Conservation (phyloP, 2,329 filamentous ascomycete species). For the Colletotrichum sojae region DNA sequence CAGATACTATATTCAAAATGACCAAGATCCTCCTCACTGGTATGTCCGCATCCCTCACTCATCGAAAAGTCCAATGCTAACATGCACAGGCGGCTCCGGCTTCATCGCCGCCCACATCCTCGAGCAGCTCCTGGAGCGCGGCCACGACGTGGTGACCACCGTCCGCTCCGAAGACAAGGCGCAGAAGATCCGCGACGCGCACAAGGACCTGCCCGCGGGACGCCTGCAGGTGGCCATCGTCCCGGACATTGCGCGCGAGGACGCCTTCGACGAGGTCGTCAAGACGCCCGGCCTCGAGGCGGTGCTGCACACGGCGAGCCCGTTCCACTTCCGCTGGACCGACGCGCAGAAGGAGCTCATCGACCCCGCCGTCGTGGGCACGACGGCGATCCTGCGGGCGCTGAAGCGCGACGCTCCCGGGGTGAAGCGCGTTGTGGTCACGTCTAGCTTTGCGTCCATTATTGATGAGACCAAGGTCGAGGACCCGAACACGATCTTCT, state of each 20-base stretch:
- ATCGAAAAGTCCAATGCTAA: background rate
- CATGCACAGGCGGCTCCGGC: conserved; percentile 61
- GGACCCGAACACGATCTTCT: conserved; percentile 58
- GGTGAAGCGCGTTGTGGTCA: conserved; percentile 80
- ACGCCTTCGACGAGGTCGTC: conserved; percentile 79
- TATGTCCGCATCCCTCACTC: conserved; percentile 44
- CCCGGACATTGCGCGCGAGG: conserved; percentile 80
- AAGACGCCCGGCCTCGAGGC: conserved; percentile 65
- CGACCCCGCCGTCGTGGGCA: conserved; percentile 71
- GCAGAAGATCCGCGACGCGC: conserved; percentile 63
- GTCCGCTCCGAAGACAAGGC: conserved; percentile 70
- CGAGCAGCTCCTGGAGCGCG: conserved; percentile 65
- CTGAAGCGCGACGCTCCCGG: conserved; percentile 69
- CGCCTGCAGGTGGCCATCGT: conserved; percentile 73
- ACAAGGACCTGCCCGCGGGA: conserved; percentile 58
- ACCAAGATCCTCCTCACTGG: conserved; percentile 63
- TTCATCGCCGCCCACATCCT: conserved; percentile 70
- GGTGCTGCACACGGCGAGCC: conserved; percentile 73
- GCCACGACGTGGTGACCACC: conserved; percentile 68
- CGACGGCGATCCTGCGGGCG: conserved; percentile 79
- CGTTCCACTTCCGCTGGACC: conserved; percentile 68
- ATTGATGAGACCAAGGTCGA: conserved; percentile 54
- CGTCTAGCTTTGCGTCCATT: conserved; percentile 69
- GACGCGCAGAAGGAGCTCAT: conserved; percentile 68
- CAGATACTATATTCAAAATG: conserved; percentile 50